Base-by-base conservation (phyloP, 305 asterid species). In the Plantago coronopus region DNA sequence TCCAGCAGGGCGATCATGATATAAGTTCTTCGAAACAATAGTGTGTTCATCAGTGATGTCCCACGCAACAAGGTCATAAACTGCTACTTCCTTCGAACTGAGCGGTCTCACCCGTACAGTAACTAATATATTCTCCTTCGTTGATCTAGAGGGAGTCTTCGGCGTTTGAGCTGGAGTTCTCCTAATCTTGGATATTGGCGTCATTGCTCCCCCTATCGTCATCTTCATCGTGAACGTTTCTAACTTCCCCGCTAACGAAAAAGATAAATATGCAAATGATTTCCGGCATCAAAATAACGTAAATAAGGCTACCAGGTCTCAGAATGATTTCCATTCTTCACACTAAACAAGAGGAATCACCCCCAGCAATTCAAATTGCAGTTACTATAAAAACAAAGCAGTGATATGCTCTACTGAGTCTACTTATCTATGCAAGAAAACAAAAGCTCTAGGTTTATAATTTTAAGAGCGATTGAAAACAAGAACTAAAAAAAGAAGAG, bases 21-120 rank as follows among this genome's bases (percentile, higher is more conserved):
- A 75, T 43, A 91, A 70, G 73, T 86, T 88, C 87, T 86, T 91
- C 2, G 97, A 89, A 48, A 78, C 80, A 46, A 91, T 84, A 45
- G 87, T 80, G 47, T 76, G 74, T 47, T 81, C 82, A 77, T 84
- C 85, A 8, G 62, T 40, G 54, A 89, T 63, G 15, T 91, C 98
- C 98, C 97, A 91, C 20, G 97, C 89, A 11, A 91, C 74, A 44
- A 91, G 88, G 72, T 91, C 97, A 63, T 91, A 91, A 1, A 84
- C 76, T 20, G 96, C 88, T 62, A 82, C 74, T 83, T 91, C 98
- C 69, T 76, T 91, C 0, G 97, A 66, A 76, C 83, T 89, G 59
- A 91, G 73, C 15, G 98, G 98, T 75, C 98, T 78, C 77, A 85
- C 81, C 43, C 98, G 80, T 54, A 91, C 90, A 2, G 98, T 91